Percentiles rank a stretch among this genome's conserved stretches.
phyloP scores from a whole-genome alignment of 345 rosid species.

The Gynandropsis gynandra region DNA sequence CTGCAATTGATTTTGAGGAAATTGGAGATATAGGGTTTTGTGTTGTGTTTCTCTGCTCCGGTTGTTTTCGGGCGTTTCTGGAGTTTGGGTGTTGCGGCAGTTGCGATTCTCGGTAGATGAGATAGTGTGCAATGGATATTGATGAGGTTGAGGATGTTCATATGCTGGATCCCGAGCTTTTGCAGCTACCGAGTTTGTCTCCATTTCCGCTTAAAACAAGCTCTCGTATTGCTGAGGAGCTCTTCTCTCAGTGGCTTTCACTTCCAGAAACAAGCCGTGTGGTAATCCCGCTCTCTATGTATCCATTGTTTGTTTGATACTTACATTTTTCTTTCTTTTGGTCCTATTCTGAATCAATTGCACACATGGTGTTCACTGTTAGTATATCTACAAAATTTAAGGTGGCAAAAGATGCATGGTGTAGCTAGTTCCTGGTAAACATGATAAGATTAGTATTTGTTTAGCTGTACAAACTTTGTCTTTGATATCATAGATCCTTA shows the following conservation, averaged over 20 bases:
- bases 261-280: conserved; percentile 44
- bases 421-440: no score
- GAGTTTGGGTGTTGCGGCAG: conserved; percentile 11
- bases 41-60: not conserved
- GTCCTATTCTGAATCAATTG: not conserved
- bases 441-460: no score
- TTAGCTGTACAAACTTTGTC: no score
- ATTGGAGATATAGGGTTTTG: not conserved
- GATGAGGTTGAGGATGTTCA: conserved; percentile 28
- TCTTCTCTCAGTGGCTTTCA: conserved; percentile 75
- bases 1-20: not conserved
- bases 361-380: no score
- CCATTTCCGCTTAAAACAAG: conserved; percentile 39
- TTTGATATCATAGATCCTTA: no score
- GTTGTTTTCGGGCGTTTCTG: not conserved
- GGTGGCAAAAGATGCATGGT: no score
- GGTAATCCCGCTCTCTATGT: conserved; percentile 31
- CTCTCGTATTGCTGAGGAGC: conserved; percentile 39
- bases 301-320: not conserved
- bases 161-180: conserved; percentile 42
- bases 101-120: conserved; percentile 7
- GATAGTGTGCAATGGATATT: conserved; percentile 26
- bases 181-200: conserved; percentile 59
- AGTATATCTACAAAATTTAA: no score
- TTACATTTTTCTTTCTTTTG: not conserved